phyloP scores from a whole-genome alignment of 495 filamentous ascomycete genomes.

The Aspergillus biplanus region DNA sequence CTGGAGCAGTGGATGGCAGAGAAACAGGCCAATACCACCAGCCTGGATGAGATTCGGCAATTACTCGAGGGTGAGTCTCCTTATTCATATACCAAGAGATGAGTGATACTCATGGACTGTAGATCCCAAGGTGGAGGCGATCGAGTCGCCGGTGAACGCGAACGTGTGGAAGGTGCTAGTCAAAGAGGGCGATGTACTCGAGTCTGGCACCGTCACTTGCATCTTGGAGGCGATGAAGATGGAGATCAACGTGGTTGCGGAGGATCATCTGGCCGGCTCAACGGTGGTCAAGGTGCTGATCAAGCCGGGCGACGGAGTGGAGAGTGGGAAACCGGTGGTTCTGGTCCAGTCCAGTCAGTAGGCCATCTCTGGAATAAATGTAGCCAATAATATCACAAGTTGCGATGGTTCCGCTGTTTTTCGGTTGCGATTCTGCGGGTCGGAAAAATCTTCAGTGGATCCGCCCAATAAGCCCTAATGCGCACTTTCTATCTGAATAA shows the following conservation, averaged over 20 bases:
- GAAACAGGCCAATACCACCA: neutral
- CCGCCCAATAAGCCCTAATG: too few species aligned
- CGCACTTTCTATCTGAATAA: too few species aligned
- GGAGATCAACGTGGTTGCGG: conserved; percentile 11
- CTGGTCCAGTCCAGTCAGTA: conserved; percentile 15
- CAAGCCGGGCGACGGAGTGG: conserved; percentile 2
- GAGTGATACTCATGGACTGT: neutral
- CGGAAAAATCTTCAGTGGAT: too few species aligned
- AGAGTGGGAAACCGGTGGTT: conserved; percentile 4
- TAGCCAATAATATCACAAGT: too few species aligned
- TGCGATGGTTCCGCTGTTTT: too few species aligned
- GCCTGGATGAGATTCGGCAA: neutral
- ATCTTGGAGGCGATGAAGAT: conserved; percentile 19
- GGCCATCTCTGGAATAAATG: too few species aligned
- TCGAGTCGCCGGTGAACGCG: conserved; percentile 11
- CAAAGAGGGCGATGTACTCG: neutral
- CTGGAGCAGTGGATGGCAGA: conserved; percentile 6
- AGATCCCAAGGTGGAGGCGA: neutral
- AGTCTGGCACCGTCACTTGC: neutral
- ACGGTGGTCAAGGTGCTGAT: conserved; percentile 2
- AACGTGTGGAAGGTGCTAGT: conserved; percentile 16
- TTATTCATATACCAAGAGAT: too few species aligned
- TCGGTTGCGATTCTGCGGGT: too few species aligned
- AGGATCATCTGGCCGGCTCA: neutral
- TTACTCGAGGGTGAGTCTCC: neutral